phyloP scores from a whole-genome alignment of 176 grass and related monocot genomes.

The Puya raimondii region DNA sequence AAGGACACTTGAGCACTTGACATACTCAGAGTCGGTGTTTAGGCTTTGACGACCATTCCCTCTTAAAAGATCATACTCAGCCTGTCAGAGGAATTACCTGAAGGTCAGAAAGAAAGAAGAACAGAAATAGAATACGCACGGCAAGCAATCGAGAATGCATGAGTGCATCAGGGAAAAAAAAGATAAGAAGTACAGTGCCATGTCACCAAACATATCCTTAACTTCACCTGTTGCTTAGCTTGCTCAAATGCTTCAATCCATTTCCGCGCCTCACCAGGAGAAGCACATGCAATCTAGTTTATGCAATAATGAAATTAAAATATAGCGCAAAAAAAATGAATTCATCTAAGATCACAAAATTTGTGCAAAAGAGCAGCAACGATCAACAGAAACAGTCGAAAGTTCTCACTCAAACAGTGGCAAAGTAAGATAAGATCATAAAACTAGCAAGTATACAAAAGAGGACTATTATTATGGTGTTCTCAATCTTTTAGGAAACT shows the following conservation, averaged over 20 bases:
- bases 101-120: constrained; percentile 7
- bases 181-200: not conserved
- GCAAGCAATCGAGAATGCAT: too few species aligned
- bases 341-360: not conserved
- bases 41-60: constrained; percentile 45
- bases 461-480: too few species aligned
- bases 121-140: constrained; percentile 9
- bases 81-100: constrained; percentile 39
- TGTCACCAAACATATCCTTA: not conserved
- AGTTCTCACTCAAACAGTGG: too few species aligned
- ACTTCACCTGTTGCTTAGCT: constrained; percentile 65
- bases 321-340: not conserved
- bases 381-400: too few species aligned
- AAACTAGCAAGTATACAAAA: too few species aligned
- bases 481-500: too few species aligned
- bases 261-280: constrained; percentile 50
- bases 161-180: not conserved
- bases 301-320: not conserved
- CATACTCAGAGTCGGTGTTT: constrained; percentile 68
- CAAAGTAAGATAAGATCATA: too few species aligned
- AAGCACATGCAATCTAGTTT: constrained; percentile 81
- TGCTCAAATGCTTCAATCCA: constrained; percentile 90
- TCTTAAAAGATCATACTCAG: constrained; percentile 56
- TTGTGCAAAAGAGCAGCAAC: too few species aligned
- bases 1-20: constrained; percentile 2